Evolutionary conservation across 495 filamentous ascomycete genomes (phyloP).

Genomic region (Baudoinia panamericana): DNA sequence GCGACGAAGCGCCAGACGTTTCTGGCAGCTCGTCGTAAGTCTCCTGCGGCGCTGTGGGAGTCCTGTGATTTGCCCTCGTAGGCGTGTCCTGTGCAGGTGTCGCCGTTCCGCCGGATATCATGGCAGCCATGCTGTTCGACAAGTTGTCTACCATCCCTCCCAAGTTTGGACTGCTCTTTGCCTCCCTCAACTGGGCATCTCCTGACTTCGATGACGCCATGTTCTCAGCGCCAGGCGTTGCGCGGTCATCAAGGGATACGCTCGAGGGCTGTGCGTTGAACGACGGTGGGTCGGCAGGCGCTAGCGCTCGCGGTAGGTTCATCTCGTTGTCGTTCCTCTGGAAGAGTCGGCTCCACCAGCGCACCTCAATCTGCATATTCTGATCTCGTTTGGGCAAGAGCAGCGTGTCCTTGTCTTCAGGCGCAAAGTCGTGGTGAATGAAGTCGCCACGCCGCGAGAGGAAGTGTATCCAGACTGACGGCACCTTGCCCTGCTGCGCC

Average conservation of each 20-base stretch:
- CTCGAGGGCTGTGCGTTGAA: constrained; percentile 5
- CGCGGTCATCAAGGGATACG: constrained; percentile 12
- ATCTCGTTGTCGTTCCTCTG: constrained; percentile 78
- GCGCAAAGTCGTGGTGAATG: constrained; percentile 64
- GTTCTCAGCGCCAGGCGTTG: neutral
- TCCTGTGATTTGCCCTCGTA: neutral
- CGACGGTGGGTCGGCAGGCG: neutral
- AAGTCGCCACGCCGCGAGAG: constrained; percentile 65
- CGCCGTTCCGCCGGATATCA: neutral
- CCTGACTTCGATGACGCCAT: neutral
- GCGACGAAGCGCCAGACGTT: neutral
- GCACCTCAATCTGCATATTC: constrained; percentile 34
- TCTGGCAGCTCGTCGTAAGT: neutral
- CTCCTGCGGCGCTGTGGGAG: neutral
- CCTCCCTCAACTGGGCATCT: neutral
- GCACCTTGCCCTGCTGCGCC: constrained; percentile 61
- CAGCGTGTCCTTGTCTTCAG: constrained; percentile 64
- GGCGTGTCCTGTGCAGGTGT: neutral
- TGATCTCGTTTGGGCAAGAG: constrained; percentile 52
- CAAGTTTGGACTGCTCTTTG: constrained; percentile 11
- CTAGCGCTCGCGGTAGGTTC: constrained; percentile 43
- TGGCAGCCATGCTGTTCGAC: neutral
- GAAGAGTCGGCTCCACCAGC: constrained; percentile 91
- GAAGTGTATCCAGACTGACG: constrained; percentile 95
- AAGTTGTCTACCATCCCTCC: neutral